Evolutionary conservation across 1,139 yeast genomes (phyloP), one percentile per base, ranked within the genome.

Genomic region (Nakaseomyces sp.): DNA sequence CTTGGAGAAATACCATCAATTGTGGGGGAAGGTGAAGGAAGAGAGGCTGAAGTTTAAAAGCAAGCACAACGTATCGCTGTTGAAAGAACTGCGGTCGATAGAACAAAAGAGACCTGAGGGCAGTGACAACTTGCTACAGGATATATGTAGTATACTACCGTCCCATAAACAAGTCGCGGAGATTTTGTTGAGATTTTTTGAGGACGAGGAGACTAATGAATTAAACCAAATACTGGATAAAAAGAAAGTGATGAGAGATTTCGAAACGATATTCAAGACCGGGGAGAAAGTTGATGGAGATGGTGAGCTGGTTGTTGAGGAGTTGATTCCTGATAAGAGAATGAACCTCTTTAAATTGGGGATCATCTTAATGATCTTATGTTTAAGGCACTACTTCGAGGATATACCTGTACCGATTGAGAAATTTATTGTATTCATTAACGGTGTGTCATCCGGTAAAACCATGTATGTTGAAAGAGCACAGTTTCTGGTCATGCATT

Each of bases 401-500:
- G 40, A 38, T 19, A 33, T 53, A 2, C 62, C 61, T 6, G 43
- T 40, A 3, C 25, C 51, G 1, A 28, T 59, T 5, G 41, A 49
- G 15, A 41, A 43, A 7, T 51, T 56, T 25, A 43, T 54, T 17
- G 44, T 49, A 1, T 49, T 46, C 16, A 32, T 60, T 24, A 48
- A 44, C 20, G 61, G 62, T 3, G 41, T 50, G 1, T 33, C 53
- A 4, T 47, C 57, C 5, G 49, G 54, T 3, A 57, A 54, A 43
- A 41, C 50, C 5, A 48, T 47, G 40, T 60, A 46, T 39, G 42
- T 57, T 6, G 65, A 60, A 40, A 52, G 53, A 35, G 51, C 54
- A 0, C 65, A 60, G 31, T 56, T 57, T 41, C 42, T 59, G 12
- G 36, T 64, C 3, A 37, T 65, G 5, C 41, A 57, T 10, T 51